Evolutionary conservation across 2,329 filamentous ascomycete genomes (phyloP).

Genomic region (Graphilbum ipis-grandicollis): DNA sequence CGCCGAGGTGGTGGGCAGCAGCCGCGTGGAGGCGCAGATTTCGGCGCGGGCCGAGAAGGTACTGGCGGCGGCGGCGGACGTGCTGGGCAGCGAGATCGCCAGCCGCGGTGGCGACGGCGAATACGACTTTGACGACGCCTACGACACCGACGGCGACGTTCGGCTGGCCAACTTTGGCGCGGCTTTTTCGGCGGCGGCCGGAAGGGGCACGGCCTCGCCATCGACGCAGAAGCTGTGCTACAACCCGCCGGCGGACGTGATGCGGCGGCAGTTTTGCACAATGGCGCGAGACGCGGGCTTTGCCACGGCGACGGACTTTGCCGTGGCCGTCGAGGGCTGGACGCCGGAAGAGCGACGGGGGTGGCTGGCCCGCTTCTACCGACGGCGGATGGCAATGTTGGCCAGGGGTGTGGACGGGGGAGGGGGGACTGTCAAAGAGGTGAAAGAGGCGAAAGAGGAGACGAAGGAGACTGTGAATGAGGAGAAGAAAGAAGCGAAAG

Average conservation of each 20-base stretch:
- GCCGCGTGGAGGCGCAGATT: slow-evolving; percentile 76
- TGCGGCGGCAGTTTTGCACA: slow-evolving; percentile 70
- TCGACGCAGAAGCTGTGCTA: slow-evolving; percentile 33
- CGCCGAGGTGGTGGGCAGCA: slow-evolving; percentile 81
- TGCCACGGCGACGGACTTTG: slow-evolving; percentile 63
- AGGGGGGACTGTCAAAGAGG: too few species aligned
- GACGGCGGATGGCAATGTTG: slow-evolving; percentile 34
- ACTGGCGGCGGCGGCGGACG: slow-evolving; percentile 27
- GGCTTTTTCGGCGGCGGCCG: slow-evolving; percentile 8
- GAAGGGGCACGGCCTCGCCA: background rate
- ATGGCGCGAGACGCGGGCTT: slow-evolving; percentile 76
- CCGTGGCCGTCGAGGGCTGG: slow-evolving; percentile 77
- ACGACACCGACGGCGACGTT: slow-evolving; percentile 16
- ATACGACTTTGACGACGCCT: slow-evolving; percentile 6
- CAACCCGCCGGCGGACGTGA: slow-evolving; percentile 57
- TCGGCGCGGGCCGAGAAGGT: slow-evolving; percentile 51
- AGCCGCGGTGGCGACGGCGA: slow-evolving; percentile 11
- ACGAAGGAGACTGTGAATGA: background rate
- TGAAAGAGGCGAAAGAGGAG: background rate
- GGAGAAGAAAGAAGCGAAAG: background rate
- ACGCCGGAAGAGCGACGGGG: slow-evolving; percentile 66
- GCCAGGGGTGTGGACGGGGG: too few species aligned
- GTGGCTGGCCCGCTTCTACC: slow-evolving; percentile 69
- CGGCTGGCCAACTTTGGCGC: slow-evolving; percentile 37
- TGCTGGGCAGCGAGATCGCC: slow-evolving; percentile 19